Base-by-base conservation (phyloP, 768 basidiomycete genomes). In the Paxillus involutus region DNA sequence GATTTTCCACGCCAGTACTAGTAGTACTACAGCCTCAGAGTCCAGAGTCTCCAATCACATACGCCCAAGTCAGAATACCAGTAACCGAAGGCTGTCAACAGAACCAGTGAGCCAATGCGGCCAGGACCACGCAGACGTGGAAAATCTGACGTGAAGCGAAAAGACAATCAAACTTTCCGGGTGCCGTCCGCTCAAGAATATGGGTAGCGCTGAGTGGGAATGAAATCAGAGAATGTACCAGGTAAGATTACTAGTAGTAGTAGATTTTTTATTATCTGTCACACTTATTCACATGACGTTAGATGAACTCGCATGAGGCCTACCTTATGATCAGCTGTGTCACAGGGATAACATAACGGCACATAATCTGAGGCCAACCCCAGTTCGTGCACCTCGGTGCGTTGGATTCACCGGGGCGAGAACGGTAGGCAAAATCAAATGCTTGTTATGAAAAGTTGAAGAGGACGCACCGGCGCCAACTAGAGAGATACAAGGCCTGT, bases 71-170 rank as follows among this genome's bases (percentile, higher is more conserved):
- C 55, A 46, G 62, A 53, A 71, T 89, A 83, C 70, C 84, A 80
- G 70, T 85, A 80, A 55, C 80, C 65, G 63, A 89, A 79, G 41
- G 78, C 78, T 21, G 77, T 78, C 55, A 84, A 59, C 73, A 75
- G 35, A 71, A 68, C 71, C 86, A 91, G 60, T 90, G 88, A 10
- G 82, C 74, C 60, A 86, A 68, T 35, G 86, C 88, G 10, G 88
- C 90, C 24, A 85, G 70, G 50, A 92, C 76, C 35, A 95, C 91
- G 62, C 81, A 84, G 56, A 85, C 68, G 66, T 95, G 94, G 70
- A 97, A 95, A 61, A 96, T 88, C 71, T 95, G 91, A 74, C 95
- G 94, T 19, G 89, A 92, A 0, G 89, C 80, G 51, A 85, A 79
- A 62, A 91, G 80, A 63, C 80, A 79, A 72, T 94, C 92, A 71